phyloP scores from a whole-genome alignment of 169 alveolate species.

The Plasmodium inui region DNA sequence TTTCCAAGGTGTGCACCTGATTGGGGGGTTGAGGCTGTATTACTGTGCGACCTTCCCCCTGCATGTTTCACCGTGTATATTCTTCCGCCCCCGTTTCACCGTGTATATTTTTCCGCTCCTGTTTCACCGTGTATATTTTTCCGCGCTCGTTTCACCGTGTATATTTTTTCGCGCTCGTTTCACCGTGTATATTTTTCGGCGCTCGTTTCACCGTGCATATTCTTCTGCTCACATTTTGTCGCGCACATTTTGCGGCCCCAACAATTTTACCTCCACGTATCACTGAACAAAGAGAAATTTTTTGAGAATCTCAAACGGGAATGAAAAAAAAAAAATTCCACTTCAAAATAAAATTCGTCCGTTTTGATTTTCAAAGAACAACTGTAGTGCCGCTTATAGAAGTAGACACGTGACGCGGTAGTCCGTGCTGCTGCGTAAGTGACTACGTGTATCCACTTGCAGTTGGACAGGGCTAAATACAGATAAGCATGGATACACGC shows the following conservation, averaged over 20 bases:
- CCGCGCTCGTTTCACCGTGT: background rate
- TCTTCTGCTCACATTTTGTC: background rate
- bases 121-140: background rate
- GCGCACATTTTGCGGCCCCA: background rate
- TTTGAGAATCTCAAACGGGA: background rate
- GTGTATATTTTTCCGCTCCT: background rate
- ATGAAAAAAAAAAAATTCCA: constrained; percentile 1
- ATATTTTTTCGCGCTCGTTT: background rate
- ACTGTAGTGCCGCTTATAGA: background rate
- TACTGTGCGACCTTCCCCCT: background rate
- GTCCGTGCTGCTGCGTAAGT: background rate
- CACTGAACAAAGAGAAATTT: background rate
- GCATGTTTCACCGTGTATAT: background rate
- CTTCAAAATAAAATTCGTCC: background rate
- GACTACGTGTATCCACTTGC: background rate
- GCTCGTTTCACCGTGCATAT: no score
- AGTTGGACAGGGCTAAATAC: background rate
- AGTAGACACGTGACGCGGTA: background rate
- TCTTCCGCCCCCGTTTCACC: background rate
- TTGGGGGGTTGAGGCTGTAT: background rate
- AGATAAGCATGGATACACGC: background rate
- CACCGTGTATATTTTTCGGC: background rate
- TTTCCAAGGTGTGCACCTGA: constrained; percentile 1
- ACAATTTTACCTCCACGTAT: background rate
- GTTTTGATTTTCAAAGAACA: background rate